These are phyloP conservation scores for Phaffia australis DNA, from an alignment of 768 basidiomycete species.

Conservation along the genomic window DNA sequence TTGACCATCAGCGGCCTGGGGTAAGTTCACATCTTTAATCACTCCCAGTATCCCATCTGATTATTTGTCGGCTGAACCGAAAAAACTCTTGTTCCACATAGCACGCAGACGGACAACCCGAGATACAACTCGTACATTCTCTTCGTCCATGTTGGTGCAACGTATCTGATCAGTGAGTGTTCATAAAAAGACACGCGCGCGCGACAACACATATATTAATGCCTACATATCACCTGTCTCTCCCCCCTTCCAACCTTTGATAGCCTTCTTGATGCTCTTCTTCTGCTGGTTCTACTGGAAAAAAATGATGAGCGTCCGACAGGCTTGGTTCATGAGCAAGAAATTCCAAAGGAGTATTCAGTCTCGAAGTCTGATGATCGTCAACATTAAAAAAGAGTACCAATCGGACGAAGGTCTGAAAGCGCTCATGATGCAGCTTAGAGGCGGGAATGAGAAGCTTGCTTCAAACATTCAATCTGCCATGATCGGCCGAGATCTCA, in stretches of 20 bases:
- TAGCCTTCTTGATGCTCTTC: constrained; percentile 50
- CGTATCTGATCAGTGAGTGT: constrained; percentile 60
- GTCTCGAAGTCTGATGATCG: constrained; percentile 77
- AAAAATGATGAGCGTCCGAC: constrained; percentile 63
- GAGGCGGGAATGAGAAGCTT: constrained; percentile 24
- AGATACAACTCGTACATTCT: constrained; percentile 42
- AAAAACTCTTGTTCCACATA: too few relatives aligned
- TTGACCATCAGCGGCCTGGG: too few relatives aligned
- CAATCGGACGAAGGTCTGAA: constrained; percentile 75
- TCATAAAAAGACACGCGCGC: neutral
- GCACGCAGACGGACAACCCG: too few relatives aligned
- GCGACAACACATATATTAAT: too few relatives aligned
- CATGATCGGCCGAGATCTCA: constrained; percentile 24
- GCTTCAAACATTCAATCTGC: constrained; percentile 14
- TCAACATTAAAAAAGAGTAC: constrained; percentile 62
- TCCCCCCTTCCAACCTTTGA: constrained; percentile 31
- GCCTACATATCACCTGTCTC: constrained; percentile 25
- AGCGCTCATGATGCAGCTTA: constrained; percentile 35
- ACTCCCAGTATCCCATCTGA: too few relatives aligned
- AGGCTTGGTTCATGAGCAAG: constrained; percentile 59
- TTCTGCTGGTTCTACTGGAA: constrained; percentile 58
- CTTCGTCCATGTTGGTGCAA: constrained; percentile 71
- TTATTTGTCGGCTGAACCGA: too few relatives aligned
- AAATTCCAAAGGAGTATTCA: constrained; percentile 78
- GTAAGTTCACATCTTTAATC: too few relatives aligned